These are phyloP conservation scores for Takashimella tepidaria DNA, from an alignment of 1,284 basidiomycete genomes.

Conservation along the genomic window DNA sequence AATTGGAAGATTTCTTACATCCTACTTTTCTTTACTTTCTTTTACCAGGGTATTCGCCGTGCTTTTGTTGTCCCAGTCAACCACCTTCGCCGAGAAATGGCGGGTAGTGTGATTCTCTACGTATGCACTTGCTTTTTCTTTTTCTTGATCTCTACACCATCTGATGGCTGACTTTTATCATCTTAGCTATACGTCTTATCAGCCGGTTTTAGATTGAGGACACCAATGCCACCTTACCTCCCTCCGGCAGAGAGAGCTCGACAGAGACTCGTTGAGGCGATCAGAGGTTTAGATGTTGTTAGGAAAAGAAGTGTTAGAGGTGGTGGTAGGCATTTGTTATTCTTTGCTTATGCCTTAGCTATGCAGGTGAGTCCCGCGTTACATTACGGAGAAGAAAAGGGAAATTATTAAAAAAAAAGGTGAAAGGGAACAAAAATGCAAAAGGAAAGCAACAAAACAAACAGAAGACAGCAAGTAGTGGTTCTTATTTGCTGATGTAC, in stretches of 20 bases:
- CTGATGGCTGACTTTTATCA: background rate
- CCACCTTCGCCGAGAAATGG: constrained; percentile 76
- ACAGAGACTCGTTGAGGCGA: constrained; percentile 70
- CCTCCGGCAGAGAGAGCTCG: constrained; percentile 84
- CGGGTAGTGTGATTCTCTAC: constrained; percentile 84
- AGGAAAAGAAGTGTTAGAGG: constrained; percentile 55
- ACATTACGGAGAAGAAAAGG: too few relatives aligned
- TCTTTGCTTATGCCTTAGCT: constrained; percentile 87
- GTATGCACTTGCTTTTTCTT: constrained; percentile 20
- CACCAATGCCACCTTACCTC: constrained; percentile 88
- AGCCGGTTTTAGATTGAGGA: constrained; percentile 79
- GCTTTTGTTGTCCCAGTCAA: constrained; percentile 89
- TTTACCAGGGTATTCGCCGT: constrained; percentile 56
- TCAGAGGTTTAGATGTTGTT: constrained; percentile 77
- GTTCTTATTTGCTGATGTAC: too few relatives aligned
- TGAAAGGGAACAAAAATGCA: background rate
- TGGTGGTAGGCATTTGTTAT: constrained; percentile 73
- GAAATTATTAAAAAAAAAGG: too few relatives aligned
- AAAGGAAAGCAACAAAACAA: background rate
- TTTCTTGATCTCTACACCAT: background rate
- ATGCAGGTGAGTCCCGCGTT: constrained; percentile 58
- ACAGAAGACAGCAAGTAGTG: too few relatives aligned
- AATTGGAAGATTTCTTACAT: too few relatives aligned
- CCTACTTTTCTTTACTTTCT: too few relatives aligned
- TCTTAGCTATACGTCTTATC: constrained; percentile 71